Evolutionary conservation across 2,329 filamentous ascomycete genomes (phyloP).

Genomic region (Fusarium longipes): DNA sequence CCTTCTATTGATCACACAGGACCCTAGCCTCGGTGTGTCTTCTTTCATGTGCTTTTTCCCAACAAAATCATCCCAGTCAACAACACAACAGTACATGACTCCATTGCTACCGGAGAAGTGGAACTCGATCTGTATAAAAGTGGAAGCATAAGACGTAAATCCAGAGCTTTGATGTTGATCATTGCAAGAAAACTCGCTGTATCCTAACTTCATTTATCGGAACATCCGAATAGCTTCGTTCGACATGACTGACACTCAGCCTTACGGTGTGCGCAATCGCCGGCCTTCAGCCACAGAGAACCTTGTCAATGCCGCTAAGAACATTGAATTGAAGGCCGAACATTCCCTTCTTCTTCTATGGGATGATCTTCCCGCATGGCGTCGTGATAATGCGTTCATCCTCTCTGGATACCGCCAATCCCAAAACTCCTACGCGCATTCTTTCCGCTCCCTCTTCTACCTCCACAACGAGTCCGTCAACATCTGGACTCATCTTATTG

Average conservation of each 20-base stretch:
- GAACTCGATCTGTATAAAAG: slow-evolving; percentile 30
- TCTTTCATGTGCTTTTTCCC: slow-evolving; percentile 49
- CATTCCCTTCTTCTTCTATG: slow-evolving; percentile 61
- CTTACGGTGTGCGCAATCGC: slow-evolving; percentile 43
- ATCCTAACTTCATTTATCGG: background rate
- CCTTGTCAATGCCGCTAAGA: slow-evolving; percentile 43
- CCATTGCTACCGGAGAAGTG: slow-evolving; percentile 26
- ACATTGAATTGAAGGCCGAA: slow-evolving; percentile 55
- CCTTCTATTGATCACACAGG: slow-evolving; percentile 1
- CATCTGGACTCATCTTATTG: slow-evolving; percentile 73
- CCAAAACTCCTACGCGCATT: slow-evolving; percentile 60
- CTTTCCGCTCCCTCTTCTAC: slow-evolving; percentile 61
- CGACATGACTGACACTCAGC: slow-evolving; percentile 36
- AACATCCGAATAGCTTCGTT: slow-evolving; percentile 22
- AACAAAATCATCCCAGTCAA: slow-evolving; percentile 46
- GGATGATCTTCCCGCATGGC: slow-evolving; percentile 69
- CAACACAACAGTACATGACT: slow-evolving; percentile 36
- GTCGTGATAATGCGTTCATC: slow-evolving; percentile 70
- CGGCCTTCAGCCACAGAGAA: slow-evolving; percentile 46
- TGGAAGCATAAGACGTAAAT: background rate
- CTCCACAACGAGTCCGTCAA: slow-evolving; percentile 73
- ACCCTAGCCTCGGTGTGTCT: slow-evolving; percentile 41
- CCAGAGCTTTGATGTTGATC: background rate
- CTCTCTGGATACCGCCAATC: slow-evolving; percentile 64
- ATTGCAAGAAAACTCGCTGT: background rate